phyloP scores from a whole-genome alignment of 2,329 filamentous ascomycete species.

The Paecilomyces sp. region DNA sequence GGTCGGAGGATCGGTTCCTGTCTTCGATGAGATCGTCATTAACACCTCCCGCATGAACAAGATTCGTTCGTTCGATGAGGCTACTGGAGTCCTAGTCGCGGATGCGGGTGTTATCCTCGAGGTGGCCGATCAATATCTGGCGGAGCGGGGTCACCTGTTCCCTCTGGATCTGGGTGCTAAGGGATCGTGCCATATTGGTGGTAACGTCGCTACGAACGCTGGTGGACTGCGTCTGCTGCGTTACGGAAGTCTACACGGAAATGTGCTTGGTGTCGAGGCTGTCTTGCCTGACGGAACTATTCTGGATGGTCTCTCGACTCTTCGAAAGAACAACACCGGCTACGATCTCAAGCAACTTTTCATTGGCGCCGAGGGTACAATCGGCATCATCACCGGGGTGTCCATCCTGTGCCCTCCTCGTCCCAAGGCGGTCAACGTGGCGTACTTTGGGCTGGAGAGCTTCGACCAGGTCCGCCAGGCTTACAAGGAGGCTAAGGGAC shows the following conservation, averaged over 20 bases:
- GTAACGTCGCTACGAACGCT: slow-evolving; percentile 93
- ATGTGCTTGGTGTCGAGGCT: slow-evolving; percentile 82
- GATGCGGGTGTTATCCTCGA: slow-evolving; percentile 92
- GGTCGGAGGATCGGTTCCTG: slow-evolving; percentile 89
- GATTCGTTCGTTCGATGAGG: slow-evolving; percentile 86
- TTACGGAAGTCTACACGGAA: slow-evolving; percentile 92
- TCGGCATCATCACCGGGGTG: slow-evolving; percentile 86
- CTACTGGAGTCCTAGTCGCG: slow-evolving; percentile 81
- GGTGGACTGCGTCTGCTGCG: slow-evolving; percentile 82
- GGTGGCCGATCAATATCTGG: slow-evolving; percentile 76
- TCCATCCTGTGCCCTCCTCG: slow-evolving; percentile 85
- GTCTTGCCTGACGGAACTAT: slow-evolving; percentile 91
- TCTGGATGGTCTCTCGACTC: slow-evolving; percentile 75
- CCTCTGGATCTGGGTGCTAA: slow-evolving; percentile 96
- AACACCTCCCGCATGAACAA: slow-evolving; percentile 85
- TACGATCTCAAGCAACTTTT: slow-evolving; percentile 97
- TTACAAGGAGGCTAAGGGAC: slow-evolving; percentile 80
- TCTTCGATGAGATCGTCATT: slow-evolving; percentile 97
- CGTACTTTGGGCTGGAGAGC: slow-evolving; percentile 84
- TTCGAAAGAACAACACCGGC: slow-evolving; percentile 98
- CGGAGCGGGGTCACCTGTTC: slow-evolving; percentile 79
- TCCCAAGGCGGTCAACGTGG: slow-evolving; percentile 84
- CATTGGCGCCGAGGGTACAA: slow-evolving; percentile 89
- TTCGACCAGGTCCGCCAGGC: slow-evolving; percentile 83
- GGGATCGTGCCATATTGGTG: slow-evolving; percentile 92